These are phyloP conservation scores for Xanthoconium stramineum DNA, from an alignment of 768 basidiomycete genomes.

Conservation along the genomic window DNA sequence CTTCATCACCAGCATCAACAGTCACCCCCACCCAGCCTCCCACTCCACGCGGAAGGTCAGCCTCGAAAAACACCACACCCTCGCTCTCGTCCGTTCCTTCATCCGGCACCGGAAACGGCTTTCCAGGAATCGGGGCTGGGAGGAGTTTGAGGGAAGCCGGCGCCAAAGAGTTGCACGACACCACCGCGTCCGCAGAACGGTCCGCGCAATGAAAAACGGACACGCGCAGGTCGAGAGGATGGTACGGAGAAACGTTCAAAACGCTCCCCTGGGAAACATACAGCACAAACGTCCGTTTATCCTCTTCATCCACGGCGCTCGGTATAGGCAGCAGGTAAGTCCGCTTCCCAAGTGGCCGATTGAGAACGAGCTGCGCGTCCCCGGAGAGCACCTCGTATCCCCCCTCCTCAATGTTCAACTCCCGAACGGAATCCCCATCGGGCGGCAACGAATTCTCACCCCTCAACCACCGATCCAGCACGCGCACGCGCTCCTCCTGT, in stretches of 20 bases:
- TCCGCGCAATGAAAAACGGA: conserved; percentile 46
- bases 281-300: conserved; percentile 42
- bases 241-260: conserved; percentile 47
- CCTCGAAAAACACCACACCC: conserved; percentile 64
- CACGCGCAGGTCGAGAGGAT: conserved; percentile 41
- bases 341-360: conserved; percentile 39
- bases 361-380: conserved; percentile 40
- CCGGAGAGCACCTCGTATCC: conserved; percentile 38
- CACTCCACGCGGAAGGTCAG: conserved; percentile 32
- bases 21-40: conserved; percentile 51
- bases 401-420: conserved; percentile 7
- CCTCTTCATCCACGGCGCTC: background rate
- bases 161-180: conserved; percentile 38
- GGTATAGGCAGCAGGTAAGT: conserved; percentile 51
- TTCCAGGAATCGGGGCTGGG: conserved; percentile 53
- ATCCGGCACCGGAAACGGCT: conserved; percentile 60
- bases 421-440: background rate
- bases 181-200: conserved; percentile 15
- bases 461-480: conserved; percentile 65
- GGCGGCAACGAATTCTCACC: conserved; percentile 52
- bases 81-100: conserved; percentile 76
- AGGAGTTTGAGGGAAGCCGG: conserved; percentile 58
- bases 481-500: conserved; percentile 26
- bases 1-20: conserved; percentile 46
- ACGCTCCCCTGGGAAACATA: conserved; percentile 63